Evolutionary conservation across 352 stramenopile species (phyloP), one percentile per base, ranked within the genome.

Genomic region (Globisporangium sylvaticum): DNA sequence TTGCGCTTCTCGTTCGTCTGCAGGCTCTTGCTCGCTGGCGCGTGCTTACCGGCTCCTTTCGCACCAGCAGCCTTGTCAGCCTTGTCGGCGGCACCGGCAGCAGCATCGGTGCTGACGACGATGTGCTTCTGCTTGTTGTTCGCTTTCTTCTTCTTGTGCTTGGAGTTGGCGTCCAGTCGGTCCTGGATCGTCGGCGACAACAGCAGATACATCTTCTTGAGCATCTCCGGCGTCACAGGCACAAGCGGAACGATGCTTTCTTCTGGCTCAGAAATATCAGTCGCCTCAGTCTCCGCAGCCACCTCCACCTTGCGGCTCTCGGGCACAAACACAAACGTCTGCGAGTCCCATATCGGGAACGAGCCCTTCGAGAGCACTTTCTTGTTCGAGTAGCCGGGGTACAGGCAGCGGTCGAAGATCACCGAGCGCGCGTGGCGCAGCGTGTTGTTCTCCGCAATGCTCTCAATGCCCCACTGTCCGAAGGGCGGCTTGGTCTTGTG

Each of bases 301-400:
- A n/a, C n/a, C n/a, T n/a, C 29, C 39, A 65, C 50, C 20, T 74
- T 68, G 4, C 62, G 57, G 22, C 65, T 72, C 52, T 70, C 68
- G 2, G 75, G 77, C 24, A 88, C 69, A 52, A 99, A 99, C 22
- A 98, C 81, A 66, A 97, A 99, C 8, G 94, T 94, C 77, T 94
- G 89, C 63, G 95, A 97, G 82, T 99, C 97, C 77, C 97, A 97
- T 64, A 97, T 98, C 15, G 97, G 92, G 76, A 99, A 99, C 34
- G 87, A 97, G 25, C 96, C 96, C 58, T 95, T 94, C 69, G 97
- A 94, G 8, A 98, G 77, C 52, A 97, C 97, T 68, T 99, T 99
- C 64, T 98, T 94, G 68, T 98, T 98, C 55, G 86, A 91, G 80
- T 99, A 99, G 6, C 95, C 93, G 10, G 85, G 87, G 31, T 98